A percentile compares a stretch with the other conserved stretches of the same genome.
Evolutionary conservation across 2,329 filamentous ascomycete genomes (phyloP).

Genomic region (Calonectria honghensis): DNA sequence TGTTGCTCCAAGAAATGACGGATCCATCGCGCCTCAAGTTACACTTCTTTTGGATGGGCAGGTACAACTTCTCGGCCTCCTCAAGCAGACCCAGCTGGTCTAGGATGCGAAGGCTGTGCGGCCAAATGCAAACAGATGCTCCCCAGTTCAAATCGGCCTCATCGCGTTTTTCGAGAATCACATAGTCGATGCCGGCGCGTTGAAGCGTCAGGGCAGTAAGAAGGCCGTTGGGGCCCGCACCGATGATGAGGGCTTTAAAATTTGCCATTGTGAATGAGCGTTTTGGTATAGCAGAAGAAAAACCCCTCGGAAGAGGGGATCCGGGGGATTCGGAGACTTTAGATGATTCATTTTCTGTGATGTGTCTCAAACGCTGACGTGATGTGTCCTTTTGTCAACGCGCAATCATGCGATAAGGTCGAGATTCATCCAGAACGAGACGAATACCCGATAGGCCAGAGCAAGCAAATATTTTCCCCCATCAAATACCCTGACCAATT

Average conservation of each 20-base stretch:
- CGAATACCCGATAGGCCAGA: not conserved
- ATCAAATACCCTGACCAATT: not conserved
- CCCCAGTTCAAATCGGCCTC: constrained; percentile 11
- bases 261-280: not conserved
- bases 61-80: constrained; percentile 13
- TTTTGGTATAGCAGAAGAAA: not conserved
- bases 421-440: not conserved
- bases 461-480: not conserved
- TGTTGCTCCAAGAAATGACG: constrained; percentile 16
- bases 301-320: not conserved
- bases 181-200: constrained; percentile 5
- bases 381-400: not conserved
- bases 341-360: not conserved
- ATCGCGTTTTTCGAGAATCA: constrained; percentile 6
- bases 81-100: constrained; percentile 57
- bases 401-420: not conserved
- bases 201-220: not conserved
- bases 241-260: constrained; percentile 19
- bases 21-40: constrained; percentile 29
- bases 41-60: constrained; percentile 33
- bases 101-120: constrained; percentile 54
- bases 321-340: not conserved
- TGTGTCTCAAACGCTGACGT: not conserved
- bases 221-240: constrained; percentile 4
- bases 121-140: constrained; percentile 42